Conservation (phyloP, 164 flowering plant genomes). For the Magnolia kwangsiensis region DNA sequence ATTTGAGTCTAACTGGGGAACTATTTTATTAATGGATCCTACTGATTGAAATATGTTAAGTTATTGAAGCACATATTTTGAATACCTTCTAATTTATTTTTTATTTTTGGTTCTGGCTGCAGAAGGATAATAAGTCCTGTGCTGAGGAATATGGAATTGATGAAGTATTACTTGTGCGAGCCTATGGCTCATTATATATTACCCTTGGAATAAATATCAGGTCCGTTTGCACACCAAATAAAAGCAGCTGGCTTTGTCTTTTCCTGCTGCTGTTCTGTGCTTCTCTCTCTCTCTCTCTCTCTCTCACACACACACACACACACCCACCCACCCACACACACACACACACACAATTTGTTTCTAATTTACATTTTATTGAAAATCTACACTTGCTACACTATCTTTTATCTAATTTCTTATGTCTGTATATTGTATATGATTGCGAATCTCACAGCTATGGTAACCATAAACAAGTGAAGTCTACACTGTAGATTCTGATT, state of each 20-base stretch:
- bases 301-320: too few relatives aligned
- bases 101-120: conserved; percentile 24
- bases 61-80: not conserved
- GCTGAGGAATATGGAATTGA: conserved; percentile 47
- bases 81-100: not conserved
- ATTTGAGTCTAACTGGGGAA: too few relatives aligned
- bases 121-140: conserved; percentile 41
- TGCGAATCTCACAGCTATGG: not conserved
- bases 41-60: not conserved
- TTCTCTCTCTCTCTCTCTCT: not conserved
- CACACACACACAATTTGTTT: not conserved
- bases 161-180: conserved; percentile 79
- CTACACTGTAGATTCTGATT: not conserved
- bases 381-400: not conserved
- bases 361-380: not conserved
- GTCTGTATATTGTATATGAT: not conserved
- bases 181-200: conserved; percentile 81
- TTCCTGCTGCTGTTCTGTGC: not conserved
- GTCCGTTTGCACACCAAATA: conserved; percentile 28
- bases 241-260: not conserved
- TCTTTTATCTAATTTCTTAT: not conserved
- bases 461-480: not conserved
- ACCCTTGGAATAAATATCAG: conserved; percentile 86
- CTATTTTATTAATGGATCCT: too few relatives aligned
- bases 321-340: too few relatives aligned